Conservation (phyloP, 345 rosid genomes). For the Populus ilicifolia region DNA sequence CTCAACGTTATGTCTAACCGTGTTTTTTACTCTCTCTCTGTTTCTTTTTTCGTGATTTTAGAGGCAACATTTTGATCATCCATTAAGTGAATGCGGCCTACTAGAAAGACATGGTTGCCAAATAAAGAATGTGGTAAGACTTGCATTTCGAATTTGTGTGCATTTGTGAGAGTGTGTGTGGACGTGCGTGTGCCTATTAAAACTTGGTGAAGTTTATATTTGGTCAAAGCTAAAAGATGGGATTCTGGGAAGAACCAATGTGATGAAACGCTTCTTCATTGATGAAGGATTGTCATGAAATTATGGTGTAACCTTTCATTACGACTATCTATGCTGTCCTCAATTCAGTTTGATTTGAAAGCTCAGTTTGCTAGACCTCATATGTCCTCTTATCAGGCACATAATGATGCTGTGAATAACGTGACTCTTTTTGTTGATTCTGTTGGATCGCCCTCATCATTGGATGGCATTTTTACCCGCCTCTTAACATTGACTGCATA, state of each 20-base stretch:
- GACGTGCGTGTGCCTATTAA: neutral
- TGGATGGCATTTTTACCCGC: conserved; percentile 34
- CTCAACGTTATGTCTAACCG: neutral
- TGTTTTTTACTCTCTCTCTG: neutral
- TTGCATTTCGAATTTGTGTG: neutral
- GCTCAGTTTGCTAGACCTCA: conserved; percentile 13
- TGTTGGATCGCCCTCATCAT: conserved; percentile 25
- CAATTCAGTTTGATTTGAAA: neutral
- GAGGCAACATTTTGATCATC: conserved; percentile 7
- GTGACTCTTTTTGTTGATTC: conserved; percentile 23
- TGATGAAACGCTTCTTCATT: neutral
- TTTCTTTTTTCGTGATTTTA: conserved; percentile 4
- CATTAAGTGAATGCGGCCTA: neutral
- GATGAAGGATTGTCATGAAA: neutral
- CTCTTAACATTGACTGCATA: conserved; percentile 38
- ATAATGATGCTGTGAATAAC: conserved; percentile 27
- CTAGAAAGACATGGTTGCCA: conserved; percentile 1
- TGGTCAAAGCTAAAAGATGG: neutral
- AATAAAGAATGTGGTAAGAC: conserved; percentile 14
- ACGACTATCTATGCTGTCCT: neutral
- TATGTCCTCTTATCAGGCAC: conserved; percentile 31
- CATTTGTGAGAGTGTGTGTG: neutral
- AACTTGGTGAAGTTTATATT: no score
- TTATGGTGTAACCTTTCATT: neutral
- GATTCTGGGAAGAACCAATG: neutral